Percentiles rank a stretch among this genome's conserved stretches.
phyloP scores from a whole-genome alignment of 306 rosid genomes.

The Prunus salicina region DNA sequence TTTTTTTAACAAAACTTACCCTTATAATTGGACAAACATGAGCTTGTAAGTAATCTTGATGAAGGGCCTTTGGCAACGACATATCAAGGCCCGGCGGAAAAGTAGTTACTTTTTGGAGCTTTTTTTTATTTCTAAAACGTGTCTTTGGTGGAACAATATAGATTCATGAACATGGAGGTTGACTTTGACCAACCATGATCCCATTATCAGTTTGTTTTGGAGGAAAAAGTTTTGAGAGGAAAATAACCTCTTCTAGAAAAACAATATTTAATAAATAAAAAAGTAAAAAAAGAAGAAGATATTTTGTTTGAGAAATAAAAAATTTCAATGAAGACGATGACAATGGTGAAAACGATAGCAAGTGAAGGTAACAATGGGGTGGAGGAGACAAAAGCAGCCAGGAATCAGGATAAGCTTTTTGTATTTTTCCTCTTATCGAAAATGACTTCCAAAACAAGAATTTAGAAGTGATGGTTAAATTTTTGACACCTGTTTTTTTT shows the following conservation, averaged over 20 bases:
- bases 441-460: neutral
- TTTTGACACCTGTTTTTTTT: too few relatives aligned
- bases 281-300: neutral
- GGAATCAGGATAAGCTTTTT: neutral
- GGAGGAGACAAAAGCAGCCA: neutral
- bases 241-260: conserved; percentile 3
- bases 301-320: neutral
- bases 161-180: neutral
- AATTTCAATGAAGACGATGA: neutral
- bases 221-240: neutral
- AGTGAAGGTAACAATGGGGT: neutral
- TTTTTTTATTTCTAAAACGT: neutral
- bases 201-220: neutral
- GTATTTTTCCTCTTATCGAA: neutral
- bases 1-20: too few relatives aligned
- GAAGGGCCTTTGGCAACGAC: too few relatives aligned
- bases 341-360: neutral
- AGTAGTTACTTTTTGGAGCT: neutral
- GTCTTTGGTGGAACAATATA: neutral
- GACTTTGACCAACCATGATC: neutral
- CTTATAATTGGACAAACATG: too few relatives aligned
- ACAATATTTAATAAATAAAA: neutral
- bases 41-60: too few relatives aligned
- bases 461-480: too few relatives aligned
- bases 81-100: too few relatives aligned